A percentile compares a stretch with the other conserved stretches of the same genome.
phyloP scores from a whole-genome alignment of 2,329 filamentous ascomycete species.

The Cadophora luteo-olivacea region DNA sequence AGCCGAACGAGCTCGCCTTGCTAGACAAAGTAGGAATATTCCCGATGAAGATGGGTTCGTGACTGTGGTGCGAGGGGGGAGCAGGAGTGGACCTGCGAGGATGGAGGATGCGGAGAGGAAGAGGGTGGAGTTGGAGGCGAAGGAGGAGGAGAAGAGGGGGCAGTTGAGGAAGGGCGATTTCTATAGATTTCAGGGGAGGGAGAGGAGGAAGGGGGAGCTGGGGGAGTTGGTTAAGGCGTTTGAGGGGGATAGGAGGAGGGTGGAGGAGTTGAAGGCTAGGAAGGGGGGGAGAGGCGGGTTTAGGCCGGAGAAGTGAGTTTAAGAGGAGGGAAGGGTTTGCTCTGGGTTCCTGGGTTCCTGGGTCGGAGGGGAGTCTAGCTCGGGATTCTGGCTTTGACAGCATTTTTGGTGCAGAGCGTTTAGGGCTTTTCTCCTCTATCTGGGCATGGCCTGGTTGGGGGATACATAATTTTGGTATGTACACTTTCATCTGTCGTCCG shows the following conservation, averaged over 20 bases:
- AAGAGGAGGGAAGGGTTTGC: too few species aligned
- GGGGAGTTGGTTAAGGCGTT: constrained; percentile 73
- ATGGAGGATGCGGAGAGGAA: constrained; percentile 72
- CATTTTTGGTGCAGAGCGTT: too few species aligned
- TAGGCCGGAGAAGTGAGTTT: constrained; percentile 52
- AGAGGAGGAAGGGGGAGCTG: constrained; percentile 79
- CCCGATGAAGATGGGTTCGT: constrained; percentile 96
- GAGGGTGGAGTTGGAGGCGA: constrained; percentile 65
- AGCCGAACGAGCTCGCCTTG: constrained; percentile 67
- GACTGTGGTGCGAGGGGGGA: constrained; percentile 85
- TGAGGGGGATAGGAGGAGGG: constrained; percentile 76
- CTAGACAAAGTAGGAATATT: constrained; percentile 71
- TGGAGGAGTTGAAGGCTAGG: constrained; percentile 74
- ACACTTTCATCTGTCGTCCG: too few species aligned
- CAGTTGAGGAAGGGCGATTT: constrained; percentile 70
- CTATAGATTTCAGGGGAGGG: constrained; percentile 83
- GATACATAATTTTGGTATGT: too few species aligned
- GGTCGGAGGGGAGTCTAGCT: too few species aligned
- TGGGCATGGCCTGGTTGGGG: too few species aligned
- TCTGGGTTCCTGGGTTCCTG: too few species aligned
- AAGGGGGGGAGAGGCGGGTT: constrained; percentile 59
- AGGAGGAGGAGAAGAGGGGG: constrained; percentile 63
- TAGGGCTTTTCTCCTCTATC: too few species aligned
- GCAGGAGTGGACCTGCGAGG: constrained; percentile 74
- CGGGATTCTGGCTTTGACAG: too few species aligned